A percentile compares a stretch with the other conserved stretches of the same genome.
Evolutionary conservation across 768 basidiomycete genomes (phyloP).

Genomic region (Tricholoma hemisulphureum): DNA sequence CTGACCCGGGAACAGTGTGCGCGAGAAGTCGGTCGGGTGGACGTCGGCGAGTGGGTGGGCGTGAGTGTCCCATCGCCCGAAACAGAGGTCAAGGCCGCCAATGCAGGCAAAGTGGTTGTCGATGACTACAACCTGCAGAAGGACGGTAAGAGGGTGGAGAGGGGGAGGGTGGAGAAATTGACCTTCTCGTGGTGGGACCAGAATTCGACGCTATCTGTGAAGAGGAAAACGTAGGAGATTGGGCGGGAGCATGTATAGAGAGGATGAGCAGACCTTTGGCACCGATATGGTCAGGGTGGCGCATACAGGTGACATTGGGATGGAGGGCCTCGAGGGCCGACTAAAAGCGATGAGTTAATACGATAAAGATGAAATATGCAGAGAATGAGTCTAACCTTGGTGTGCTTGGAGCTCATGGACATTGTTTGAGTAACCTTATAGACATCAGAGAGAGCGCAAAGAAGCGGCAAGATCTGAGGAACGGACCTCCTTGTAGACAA

Average conservation of each 20-base stretch:
- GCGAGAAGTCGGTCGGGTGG: conserved; percentile 81
- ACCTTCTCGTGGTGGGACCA: conserved; percentile 94
- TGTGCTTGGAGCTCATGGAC: conserved; percentile 84
- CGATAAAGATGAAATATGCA: not conserved
- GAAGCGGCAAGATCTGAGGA: not conserved
- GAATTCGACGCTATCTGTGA: conserved; percentile 79
- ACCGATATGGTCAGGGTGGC: conserved; percentile 89
- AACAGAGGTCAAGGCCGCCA: conserved; percentile 94
- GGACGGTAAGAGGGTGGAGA: not conserved
- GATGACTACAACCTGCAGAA: conserved; percentile 64
- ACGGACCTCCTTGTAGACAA: conserved; percentile 91
- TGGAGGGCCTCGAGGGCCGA: conserved; percentile 78
- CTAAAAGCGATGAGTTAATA: conserved; percentile 30
- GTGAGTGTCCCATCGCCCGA: conserved; percentile 96
- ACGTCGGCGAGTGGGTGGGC: conserved; percentile 89
- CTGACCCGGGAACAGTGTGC: conserved; percentile 88
- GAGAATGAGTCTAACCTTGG: conserved; percentile 56
- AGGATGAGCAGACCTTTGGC: conserved; percentile 53
- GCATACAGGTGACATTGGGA: conserved; percentile 83
- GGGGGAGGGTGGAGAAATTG: conserved; percentile 6
- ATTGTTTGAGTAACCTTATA: conserved; percentile 83
- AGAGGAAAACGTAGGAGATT: not conserved
- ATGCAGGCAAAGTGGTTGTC: conserved; percentile 86
- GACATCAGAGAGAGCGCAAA: not conserved
- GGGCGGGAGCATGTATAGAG: not conserved